Base-by-base conservation (phyloP, 1,284 basidiomycete genomes). In the Afroboletus lepidellus region DNA sequence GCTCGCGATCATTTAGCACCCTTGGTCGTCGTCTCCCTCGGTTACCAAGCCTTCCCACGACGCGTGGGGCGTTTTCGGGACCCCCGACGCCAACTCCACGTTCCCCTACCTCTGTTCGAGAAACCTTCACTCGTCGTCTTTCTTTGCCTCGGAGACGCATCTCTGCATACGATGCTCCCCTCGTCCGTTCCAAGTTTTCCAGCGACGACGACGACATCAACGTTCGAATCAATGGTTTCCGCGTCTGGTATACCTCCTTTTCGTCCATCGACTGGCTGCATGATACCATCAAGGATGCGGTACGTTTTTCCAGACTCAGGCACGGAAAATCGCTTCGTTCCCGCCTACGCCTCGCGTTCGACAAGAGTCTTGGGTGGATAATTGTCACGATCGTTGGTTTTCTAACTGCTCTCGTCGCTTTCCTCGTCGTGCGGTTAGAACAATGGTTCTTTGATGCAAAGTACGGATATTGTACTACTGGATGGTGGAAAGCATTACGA, bases 391-490 rank as follows among this genome's bases (percentile, higher is more conserved):
- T 96, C 46, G 84, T 91, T 46, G 92, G 93, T 1, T 82, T 94
- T 65, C 66, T 92, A 29, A 91, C 90, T 7, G 93, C 94, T 3
- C 54, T 94, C 45, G 76, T 92, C 33, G 96, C 96, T 0, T 98
- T 93, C 67, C 71, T 90, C 48, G 90, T 99, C 60, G 84, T 96
- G 36, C 84, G 91, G 27, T 78, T 82, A 51, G 96, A 99, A 66
- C 90, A 92, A 67, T 87, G 86, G 77, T 74, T 98, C n/a, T 98
- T 98, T 64, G 93, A 97, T 67, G 69, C 90, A 58, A 98, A 98
- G 71, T 91, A 94, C 50, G 96, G 96, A 0, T 93, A 90, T 68
- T 98, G 95, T 69, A 64, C 66, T 2, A 69, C 71, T 0, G 76
- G 77, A 2, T 90, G 88, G 86, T 87, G 81, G 71, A 86, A 81